These are phyloP conservation scores for Symbiodinium pilosum DNA, from an alignment of 73 alveolate genomes.

Conservation along the genomic window DNA sequence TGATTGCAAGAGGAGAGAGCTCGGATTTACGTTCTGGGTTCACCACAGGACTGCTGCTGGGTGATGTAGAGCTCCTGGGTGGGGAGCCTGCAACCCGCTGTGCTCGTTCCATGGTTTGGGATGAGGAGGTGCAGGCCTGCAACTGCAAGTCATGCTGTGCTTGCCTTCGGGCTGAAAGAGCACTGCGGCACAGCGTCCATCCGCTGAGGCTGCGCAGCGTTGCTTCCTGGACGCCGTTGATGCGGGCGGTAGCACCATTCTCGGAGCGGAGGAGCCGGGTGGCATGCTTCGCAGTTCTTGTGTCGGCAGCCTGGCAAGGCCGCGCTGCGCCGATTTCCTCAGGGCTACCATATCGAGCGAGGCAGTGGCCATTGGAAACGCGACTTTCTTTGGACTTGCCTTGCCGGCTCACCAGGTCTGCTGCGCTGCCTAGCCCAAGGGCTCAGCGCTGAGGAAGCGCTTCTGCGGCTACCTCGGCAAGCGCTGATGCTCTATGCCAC, in stretches of 20 bases:
- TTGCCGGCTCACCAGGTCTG: background rate
- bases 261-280: background rate
- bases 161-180: background rate
- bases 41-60: background rate
- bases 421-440: slow-evolving; percentile 28
- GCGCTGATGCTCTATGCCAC: slow-evolving; percentile 60
- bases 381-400: background rate
- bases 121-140: background rate
- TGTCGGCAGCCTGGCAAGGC: background rate
- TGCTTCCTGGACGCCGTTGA: background rate
- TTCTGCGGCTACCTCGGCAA: slow-evolving; percentile 36
- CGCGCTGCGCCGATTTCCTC: background rate
- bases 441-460: slow-evolving; percentile 30
- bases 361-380: background rate
- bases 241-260: background rate
- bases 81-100: background rate
- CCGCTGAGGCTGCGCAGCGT: background rate
- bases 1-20: background rate
- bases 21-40: background rate
- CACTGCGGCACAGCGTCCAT: background rate
- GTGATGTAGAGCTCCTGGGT: background rate
- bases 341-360: background rate
- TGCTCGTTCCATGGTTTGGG: background rate
- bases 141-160: background rate
- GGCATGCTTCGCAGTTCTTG: background rate